Base-by-base conservation (phyloP, 352 stramenopile species). In the Elongisporangium prolatum region DNA sequence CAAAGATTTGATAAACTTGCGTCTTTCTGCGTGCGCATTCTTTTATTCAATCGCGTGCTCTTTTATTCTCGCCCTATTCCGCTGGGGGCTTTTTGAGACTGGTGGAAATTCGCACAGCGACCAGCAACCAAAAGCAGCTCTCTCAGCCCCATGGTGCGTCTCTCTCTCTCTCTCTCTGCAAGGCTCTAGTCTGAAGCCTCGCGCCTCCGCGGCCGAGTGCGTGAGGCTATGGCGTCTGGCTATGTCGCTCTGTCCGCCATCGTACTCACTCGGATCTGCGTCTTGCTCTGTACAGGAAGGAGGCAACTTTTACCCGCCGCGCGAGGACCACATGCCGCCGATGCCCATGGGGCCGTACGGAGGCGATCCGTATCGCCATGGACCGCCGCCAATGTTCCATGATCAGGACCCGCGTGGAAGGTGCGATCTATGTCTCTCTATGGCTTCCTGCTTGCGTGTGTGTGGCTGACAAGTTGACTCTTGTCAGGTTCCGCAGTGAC, bases 401-500 rank as follows among this genome's bases (percentile, higher is more conserved):
- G 34, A 44, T 13, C 34, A 44, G 34, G 34, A 44, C 34, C 34
- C 6, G 34, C 34, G 34, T 44, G 34, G 34, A 44, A 9, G 34
- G 34, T 44, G 34, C 34, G 34, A 5, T 44, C 34, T 3, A 44
- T 17, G 10, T 16, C 34, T 17, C 34, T 44, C 34, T 38, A 9
- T 14, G 1, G 8, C 34, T 4, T 44, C 10, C 34, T 44, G 34
- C 10, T 44, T 4, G 34, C 34, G 4, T n/a, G n/a, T n/a, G n/a
- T n/a, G 34, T 7, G 34, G 17, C 17, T 44, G 34, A 44, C 34
- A 9, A 17, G 17, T 44, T 44, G 34, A 17, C 17, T 44, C 34
- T 9, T 13, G 24, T 9, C 7, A 72, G 58, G 20, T 56, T 60
- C 48, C 67, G 67, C n/a, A 77, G 63, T 16, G 61, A 75, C 44